Conservation (phyloP, 768 basidiomycete genomes). For the Suillus cothurnatus region DNA sequence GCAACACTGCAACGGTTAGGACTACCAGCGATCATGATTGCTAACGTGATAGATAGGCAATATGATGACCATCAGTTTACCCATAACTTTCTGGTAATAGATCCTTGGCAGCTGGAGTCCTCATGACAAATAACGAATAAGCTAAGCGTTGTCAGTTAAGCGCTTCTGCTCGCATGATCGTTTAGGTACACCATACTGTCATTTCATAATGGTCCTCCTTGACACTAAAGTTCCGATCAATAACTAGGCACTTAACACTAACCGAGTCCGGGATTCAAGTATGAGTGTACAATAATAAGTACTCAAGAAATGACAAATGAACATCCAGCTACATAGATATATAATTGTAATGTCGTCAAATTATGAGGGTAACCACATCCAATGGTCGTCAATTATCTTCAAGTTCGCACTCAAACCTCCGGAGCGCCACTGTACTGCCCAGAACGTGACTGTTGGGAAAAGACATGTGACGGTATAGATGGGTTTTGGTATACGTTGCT, state of each 20-base stretch:
- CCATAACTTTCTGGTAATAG: background rate
- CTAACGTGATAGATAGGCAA: background rate
- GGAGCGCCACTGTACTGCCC: conserved; percentile 26
- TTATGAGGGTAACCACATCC: background rate
- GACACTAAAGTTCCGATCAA: background rate
- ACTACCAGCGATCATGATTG: background rate
- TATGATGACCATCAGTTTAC: background rate
- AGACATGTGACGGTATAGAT: conserved; percentile 13
- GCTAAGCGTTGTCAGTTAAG: background rate
- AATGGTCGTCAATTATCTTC: background rate
- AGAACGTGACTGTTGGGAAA: conserved; percentile 16
- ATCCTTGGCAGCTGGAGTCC: background rate
- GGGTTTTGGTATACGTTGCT: conserved; percentile 10
- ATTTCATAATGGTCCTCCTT: background rate
- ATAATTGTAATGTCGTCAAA: background rate
- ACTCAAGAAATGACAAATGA: background rate
- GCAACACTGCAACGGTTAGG: background rate
- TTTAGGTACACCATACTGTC: background rate
- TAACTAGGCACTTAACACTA: background rate
- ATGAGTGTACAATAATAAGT: background rate
- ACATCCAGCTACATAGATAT: background rate
- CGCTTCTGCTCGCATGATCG: background rate
- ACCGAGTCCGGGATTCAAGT: background rate
- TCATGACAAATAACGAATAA: background rate
- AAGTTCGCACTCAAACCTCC: conserved; percentile 21